A percentile compares a stretch with the other conserved stretches of the same genome.
Conservation (phyloP, 768 basidiomycete genomes). For the Mycena olivaceomarginata region DNA sequence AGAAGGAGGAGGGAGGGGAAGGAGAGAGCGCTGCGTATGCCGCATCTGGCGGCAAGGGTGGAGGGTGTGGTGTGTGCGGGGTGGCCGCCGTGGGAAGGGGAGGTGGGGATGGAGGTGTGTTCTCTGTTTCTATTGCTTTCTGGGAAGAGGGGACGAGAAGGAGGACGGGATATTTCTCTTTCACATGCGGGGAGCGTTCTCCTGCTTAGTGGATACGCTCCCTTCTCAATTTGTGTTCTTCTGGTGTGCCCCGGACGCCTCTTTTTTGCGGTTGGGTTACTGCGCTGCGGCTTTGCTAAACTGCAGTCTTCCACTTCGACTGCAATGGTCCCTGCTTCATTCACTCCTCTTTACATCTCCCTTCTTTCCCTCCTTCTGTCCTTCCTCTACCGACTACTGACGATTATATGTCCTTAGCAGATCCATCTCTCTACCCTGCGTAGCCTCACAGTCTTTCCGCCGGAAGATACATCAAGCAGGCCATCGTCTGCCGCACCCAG, state of each 20-base stretch:
- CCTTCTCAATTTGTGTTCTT: too few relatives aligned
- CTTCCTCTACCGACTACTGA: neutral
- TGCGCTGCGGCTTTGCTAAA: too few relatives aligned
- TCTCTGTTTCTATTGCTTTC: neutral
- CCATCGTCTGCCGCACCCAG: neutral
- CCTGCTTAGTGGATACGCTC: too few relatives aligned
- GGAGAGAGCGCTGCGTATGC: neutral
- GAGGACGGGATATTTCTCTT: too few relatives aligned
- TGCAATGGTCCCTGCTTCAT: too few relatives aligned
- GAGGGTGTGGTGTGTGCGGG: slow-evolving; percentile 36
- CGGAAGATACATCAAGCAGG: neutral
- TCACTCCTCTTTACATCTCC: neutral
- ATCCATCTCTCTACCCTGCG: slow-evolving; percentile 34
- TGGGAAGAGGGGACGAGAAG: too few relatives aligned
- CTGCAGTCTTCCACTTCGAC: too few relatives aligned
- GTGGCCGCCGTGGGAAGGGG: slow-evolving; percentile 35
- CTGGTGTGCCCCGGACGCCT: too few relatives aligned
- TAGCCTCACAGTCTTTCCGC: slow-evolving; percentile 36
- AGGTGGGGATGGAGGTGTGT: neutral
- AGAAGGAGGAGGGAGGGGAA: neutral
- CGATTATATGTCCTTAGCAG: neutral
- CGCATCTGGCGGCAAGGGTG: slow-evolving; percentile 33
- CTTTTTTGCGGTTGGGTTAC: too few relatives aligned
- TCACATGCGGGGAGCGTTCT: too few relatives aligned
- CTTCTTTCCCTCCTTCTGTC: neutral